Evolutionary conservation across 2,329 filamentous ascomycete genomes (phyloP), one percentile per base, ranked within the genome.

Genomic region (Trichoderma gracile): DNA sequence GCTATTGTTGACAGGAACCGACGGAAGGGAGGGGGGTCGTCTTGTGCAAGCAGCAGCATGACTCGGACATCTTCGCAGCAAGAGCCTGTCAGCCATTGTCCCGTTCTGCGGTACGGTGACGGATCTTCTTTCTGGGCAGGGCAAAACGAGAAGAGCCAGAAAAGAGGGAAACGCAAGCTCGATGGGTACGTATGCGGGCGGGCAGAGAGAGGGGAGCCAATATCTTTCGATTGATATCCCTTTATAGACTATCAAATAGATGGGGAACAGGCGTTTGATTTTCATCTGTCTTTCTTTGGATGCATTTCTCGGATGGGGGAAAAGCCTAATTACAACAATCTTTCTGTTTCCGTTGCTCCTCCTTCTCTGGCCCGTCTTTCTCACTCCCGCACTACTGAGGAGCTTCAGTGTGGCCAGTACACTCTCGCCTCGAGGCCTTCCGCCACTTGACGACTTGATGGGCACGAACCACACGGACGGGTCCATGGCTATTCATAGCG

Each of bases 191-290:
- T 40, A 52, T 23, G 38, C 12, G 33, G 33, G 33, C 33, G 3
- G 25, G n/a, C n/a, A 23, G n/a, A 27, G 30, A 6, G 49, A 33
- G 33, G 33, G 40, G 43, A 63, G 33, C 9, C 38, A 40, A 54
- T 30, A 62, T 46, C 27, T 46, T 55, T n/a, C 47, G 55, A 54
- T 65, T 65, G 63, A 65, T 65, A 65, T 65, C 63, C 63, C 63
- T 46, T 64, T 50, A 64, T 60, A 65, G 63, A 65, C 45, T 25
- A 38, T 64, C 33, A 49, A 64, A 59, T 64, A 64, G 61, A 64
- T 19, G 61, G 61, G 61, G 54, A 64, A 27, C 45, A 49, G 54
- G 54, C 54, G 54, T 58, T 56, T 56, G 33, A 38, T 33, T n/a
- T 46, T 59, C 30, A 21, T 17, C 21, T 57, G 27, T 40, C 38